Evolutionary conservation across 495 filamentous ascomycete genomes (phyloP).

Genomic region (Echria macrotheca): DNA sequence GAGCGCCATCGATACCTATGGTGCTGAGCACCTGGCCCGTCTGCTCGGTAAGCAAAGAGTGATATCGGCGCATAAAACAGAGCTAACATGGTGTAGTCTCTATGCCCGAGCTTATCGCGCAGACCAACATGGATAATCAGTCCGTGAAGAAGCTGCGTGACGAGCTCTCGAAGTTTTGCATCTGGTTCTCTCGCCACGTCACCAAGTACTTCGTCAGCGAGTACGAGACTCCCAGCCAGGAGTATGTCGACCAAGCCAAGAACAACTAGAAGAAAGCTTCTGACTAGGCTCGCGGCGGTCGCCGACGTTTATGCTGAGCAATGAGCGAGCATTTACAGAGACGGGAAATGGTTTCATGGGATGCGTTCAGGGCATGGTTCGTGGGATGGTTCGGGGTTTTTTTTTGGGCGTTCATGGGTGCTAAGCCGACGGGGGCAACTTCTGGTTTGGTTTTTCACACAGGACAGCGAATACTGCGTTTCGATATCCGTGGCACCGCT

Average conservation of each 20-base stretch:
- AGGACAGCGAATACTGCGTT: no score
- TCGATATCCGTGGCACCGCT: no score
- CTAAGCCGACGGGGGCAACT: no score
- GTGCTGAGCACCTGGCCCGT: constrained; percentile 82
- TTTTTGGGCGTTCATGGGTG: no score
- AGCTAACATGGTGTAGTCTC: constrained; percentile 52
- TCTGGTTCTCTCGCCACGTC: constrained; percentile 72
- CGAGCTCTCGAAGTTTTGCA: constrained; percentile 73
- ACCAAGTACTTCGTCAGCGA: constrained; percentile 67
- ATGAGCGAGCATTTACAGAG: no score
- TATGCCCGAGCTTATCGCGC: constrained; percentile 87
- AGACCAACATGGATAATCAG: constrained; percentile 95
- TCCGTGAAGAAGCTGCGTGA: constrained; percentile 81
- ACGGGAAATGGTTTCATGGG: no score
- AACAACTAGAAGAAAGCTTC: constrained; percentile 13
- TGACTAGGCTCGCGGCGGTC: no score
- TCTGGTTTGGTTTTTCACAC: no score
- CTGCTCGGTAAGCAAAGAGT: constrained; percentile 76
- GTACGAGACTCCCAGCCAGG: constrained; percentile 59
- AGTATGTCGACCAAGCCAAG: constrained; percentile 47
- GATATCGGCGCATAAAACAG: no score
- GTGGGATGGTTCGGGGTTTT: no score
- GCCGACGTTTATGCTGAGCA: no score
- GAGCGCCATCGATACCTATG: constrained; percentile 72
- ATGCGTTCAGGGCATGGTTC: no score